Base-by-base conservation (phyloP, 768 basidiomycete species). In the Wakefieldia striispora region DNA sequence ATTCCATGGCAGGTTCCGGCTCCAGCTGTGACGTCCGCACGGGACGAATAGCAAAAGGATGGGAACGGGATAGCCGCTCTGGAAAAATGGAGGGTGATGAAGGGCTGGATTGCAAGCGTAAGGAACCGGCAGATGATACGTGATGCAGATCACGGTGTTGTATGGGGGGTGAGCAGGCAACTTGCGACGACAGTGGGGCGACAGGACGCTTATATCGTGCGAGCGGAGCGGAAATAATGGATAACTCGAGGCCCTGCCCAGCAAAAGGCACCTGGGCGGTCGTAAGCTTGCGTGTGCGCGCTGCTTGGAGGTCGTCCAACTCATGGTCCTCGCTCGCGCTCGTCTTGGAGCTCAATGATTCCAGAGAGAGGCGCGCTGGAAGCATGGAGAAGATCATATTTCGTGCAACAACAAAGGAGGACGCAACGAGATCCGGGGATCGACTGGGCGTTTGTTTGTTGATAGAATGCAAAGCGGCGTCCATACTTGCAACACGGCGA, bases 1-100 rank as follows among this genome's bases (percentile, higher is more conserved):
- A 35, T 34, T 68, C 66, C 68, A 68, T 70, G 3, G 53, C 57
- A 34, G 68, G 68, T 42, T 70, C 58, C 14, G 67, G 67, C 37
- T 64, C 68, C 6, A 70, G 51, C 29, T 68, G 67, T 1, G 58
- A 62, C 4, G 62, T 70, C 34, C 67, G 66, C 38, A 70, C 60
- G 5, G 63, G 66, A 41, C 44, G 46, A 27, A 42, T 45, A 27
- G 46, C 41, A 34, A 62, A 58, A 17, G 67, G 58, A 9, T 51
- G 57, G 10, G n/a, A 33, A 39, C 51, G 62, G 8, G 27, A 36
- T 4, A 6, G 36, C 6, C 13, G 53, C 20, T 47, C 45, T 6
- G 34, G 17, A n/a, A 48, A 46, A n/a, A 11, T 14, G 9, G 34
- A 16, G 6, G 34, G 42, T 10, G 43, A 40, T 14, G 24, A 56